These are phyloP conservation scores for Carex parvula DNA, from an alignment of 176 grass and related monocot genomes.

Conservation along the genomic window DNA sequence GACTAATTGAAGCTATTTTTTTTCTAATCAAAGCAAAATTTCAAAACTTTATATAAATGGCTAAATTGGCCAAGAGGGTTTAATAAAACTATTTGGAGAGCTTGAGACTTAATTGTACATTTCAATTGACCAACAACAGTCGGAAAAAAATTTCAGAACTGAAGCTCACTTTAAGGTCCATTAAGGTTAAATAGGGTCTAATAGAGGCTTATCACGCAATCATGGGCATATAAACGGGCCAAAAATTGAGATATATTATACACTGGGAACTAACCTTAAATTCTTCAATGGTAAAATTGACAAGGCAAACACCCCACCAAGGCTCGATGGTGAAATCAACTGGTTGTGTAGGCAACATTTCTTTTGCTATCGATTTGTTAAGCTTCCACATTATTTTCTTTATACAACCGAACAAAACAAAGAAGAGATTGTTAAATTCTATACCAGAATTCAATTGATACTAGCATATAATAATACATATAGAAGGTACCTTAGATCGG, in stretches of 20 bases:
- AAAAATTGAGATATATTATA: background rate
- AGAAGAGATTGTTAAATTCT: background rate
- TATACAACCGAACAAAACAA: conserved; percentile 31
- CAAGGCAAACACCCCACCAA: conserved; percentile 99
- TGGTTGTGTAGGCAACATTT: conserved; percentile 87
- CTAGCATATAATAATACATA: background rate
- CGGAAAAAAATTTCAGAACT: background rate
- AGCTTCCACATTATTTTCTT: conserved; percentile 99
- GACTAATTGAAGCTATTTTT: background rate
- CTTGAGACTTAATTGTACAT: background rate
- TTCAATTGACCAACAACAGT: background rate
- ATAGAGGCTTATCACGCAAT: background rate
- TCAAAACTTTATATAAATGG: background rate
- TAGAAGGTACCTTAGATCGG: conserved; percentile 79
- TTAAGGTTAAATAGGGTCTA: background rate
- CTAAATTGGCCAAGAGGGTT: background rate
- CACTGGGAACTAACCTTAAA: conserved; percentile 61
- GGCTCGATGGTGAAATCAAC: conserved; percentile 78
- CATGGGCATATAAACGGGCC: background rate
- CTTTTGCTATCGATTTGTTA: conserved; percentile 99
- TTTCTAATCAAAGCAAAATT: background rate
- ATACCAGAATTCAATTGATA: background rate
- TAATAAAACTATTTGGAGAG: background rate
- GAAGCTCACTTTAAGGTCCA: background rate
- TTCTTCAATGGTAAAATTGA: conserved; percentile 98